phyloP scores from a whole-genome alignment of 306 rosid species.

The Comarum palustre region DNA sequence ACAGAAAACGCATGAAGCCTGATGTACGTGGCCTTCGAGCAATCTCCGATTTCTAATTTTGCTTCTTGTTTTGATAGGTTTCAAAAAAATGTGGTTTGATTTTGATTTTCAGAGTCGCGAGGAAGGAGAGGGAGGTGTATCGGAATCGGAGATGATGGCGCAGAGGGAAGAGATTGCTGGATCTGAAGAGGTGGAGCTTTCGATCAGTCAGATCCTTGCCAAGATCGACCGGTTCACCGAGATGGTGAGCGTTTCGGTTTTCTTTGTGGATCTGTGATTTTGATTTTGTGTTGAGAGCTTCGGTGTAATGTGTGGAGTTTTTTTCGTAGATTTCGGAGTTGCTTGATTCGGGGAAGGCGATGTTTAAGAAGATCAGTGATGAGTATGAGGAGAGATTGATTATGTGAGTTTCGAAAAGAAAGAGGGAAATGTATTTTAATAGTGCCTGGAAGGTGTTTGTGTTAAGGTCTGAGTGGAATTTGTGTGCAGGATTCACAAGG shows the following conservation, averaged over 20 bases:
- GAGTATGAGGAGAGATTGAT: slow-evolving; percentile 76
- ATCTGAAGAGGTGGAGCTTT: slow-evolving; percentile 72
- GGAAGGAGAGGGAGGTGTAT: slow-evolving; percentile 40
- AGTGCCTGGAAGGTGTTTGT: not conserved
- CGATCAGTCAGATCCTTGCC: slow-evolving; percentile 52
- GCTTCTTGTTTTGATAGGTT: not conserved
- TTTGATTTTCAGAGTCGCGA: not conserved
- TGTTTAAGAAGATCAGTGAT: slow-evolving; percentile 55
- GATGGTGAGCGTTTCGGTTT: slow-evolving; percentile 42
- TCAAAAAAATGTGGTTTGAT: not conserved
- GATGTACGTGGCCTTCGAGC: not conserved
- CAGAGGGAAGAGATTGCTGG: slow-evolving; percentile 44
- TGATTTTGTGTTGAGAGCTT: not conserved
- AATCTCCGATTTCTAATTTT: not conserved
- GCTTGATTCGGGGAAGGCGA: slow-evolving; percentile 67
- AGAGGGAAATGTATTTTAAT: not conserved
- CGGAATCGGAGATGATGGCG: slow-evolving; percentile 36
- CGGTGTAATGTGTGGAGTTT: not conserved
- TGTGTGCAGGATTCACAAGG: slow-evolving; percentile 65
- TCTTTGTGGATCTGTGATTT: not conserved
- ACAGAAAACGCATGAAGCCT: slow-evolving; percentile 9
- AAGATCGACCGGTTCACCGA: slow-evolving; percentile 71
- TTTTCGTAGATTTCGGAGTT: slow-evolving; percentile 67
- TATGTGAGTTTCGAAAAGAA: slow-evolving; percentile 40
- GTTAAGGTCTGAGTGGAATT: not conserved